Conservation (phyloP, 306 rosid genomes). For the Malus asiatica region DNA sequence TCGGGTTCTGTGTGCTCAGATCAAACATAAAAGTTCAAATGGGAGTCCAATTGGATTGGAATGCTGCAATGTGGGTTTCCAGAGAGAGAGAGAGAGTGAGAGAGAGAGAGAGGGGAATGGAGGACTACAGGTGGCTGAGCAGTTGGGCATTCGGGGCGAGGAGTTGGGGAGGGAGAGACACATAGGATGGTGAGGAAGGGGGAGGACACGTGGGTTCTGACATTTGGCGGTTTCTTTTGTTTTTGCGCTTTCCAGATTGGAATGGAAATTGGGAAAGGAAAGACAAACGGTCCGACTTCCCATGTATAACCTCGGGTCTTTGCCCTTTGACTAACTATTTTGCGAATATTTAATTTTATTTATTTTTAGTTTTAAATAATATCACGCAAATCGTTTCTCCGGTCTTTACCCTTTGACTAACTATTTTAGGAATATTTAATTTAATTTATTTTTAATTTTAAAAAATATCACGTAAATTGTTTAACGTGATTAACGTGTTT, state of each 20-base stretch:
- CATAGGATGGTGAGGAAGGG: slow-evolving; percentile 1
- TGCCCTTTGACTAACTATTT: not conserved
- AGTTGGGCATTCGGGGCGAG: slow-evolving; percentile 19
- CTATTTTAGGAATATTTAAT: not conserved
- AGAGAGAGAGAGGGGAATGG: not conserved
- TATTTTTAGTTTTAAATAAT: too few species aligned
- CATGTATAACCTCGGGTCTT: not conserved
- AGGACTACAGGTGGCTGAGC: slow-evolving; percentile 20
- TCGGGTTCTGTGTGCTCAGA: not conserved
- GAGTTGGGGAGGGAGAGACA: slow-evolving; percentile 14
- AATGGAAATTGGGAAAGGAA: too few species aligned
- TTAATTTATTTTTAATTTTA: not conserved
- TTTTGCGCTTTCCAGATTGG: not conserved
- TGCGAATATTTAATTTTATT: not conserved
- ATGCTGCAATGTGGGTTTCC: slow-evolving; percentile 16
- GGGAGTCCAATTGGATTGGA: not conserved
- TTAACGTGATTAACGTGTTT: too few species aligned
- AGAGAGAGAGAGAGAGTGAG: not conserved
- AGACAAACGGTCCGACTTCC: not conserved
- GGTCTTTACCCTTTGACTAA: not conserved
- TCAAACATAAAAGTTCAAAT: slow-evolving; percentile 12
- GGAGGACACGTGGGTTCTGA: slow-evolving; percentile 18
- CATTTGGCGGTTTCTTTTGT: not conserved
- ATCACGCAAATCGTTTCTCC: too few species aligned
- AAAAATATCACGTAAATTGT: fast-evolving